Evolutionary conservation across 768 basidiomycete species (phyloP), one percentile per base, ranked within the genome.

Genomic region (Agrocybe praecox): DNA sequence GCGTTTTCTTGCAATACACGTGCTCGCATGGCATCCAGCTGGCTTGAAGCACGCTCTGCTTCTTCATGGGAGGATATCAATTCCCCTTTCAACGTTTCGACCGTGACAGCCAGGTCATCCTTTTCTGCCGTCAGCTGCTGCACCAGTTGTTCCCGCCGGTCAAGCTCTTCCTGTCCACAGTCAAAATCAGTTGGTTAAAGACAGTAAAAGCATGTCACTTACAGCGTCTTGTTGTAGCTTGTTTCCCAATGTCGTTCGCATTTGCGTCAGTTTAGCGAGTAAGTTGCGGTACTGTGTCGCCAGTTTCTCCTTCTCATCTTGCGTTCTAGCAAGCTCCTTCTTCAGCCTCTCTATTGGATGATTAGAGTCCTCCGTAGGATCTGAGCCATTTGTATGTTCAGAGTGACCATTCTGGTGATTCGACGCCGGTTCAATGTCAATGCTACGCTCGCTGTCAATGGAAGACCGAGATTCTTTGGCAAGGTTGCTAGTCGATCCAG

Each of bases 181-280:
- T 55, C 21, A 51, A 43, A 54, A 45, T 52, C 18, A 49, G 44
- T 46, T 42, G 6, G 33, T 26, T 40, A 22, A 12, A 11, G 11
- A 21, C 36, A n/a, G 11, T 43, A 18, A 14, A 26, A 49, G 53
- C 44, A 52, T 17, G 36, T 49, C 32, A 69, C 79, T 60, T 77
- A 98, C 97, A 65, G 97, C 97, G 73, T 98, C 97, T 71, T 96
- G 93, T 71, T 91, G 87, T 54, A 98, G 80, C 72, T 98, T 98
- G 69, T 93, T 96, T 29, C 96, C 94, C 50, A 98, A 78, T 19
- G 92, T 91, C 34, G 88, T 92, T 21, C 96, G 85, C 96, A 99
- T 98, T 32, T 89, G 84, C 2, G 94, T 95, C 46, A 98, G 77
- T 73, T 94, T 98, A 36, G 87, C 85, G 17, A 99, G 80, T 34